Evolutionary conservation across 345 rosid genomes (phyloP).

Genomic region (Microcos paniculata): DNA sequence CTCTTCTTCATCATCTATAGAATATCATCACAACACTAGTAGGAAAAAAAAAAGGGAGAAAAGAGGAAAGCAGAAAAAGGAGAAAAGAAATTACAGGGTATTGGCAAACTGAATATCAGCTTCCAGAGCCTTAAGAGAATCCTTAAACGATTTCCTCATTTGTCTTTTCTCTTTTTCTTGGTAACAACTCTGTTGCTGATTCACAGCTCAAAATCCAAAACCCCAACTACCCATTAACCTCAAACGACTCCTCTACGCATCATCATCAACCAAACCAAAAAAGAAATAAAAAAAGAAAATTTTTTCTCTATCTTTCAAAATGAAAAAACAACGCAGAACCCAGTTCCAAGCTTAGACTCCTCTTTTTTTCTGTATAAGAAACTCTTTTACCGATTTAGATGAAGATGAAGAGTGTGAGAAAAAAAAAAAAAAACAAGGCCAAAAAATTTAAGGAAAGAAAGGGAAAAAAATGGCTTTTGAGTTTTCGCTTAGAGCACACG

Average conservation of each 20-base stretch:
- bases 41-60: not conserved
- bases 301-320: not conserved
- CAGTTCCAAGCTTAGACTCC: not conserved
- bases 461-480: not conserved
- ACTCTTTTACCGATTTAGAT: not conserved
- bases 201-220: slow-evolving; percentile 18
- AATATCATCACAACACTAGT: not conserved
- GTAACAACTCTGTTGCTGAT: slow-evolving; percentile 16
- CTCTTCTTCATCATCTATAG: not conserved
- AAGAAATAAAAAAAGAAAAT: not conserved
- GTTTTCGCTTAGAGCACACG: slow-evolving; percentile 83
- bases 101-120: slow-evolving; percentile 99
- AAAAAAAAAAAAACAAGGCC: slow-evolving; percentile 7
- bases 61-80: not conserved
- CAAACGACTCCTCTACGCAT: not conserved
- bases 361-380: not conserved
- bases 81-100: slow-evolving; percentile 58
- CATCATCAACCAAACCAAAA: slow-evolving; percentile 9
- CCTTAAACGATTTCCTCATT: slow-evolving; percentile 94
- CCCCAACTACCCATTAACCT: slow-evolving; percentile 18
- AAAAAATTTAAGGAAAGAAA: not conserved
- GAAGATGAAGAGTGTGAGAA: slow-evolving; percentile 18
- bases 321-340: not conserved
- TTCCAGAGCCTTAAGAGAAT: slow-evolving; percentile 94
- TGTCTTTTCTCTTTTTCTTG: slow-evolving; percentile 13